Evolutionary conservation across 2,329 filamentous ascomycete genomes (phyloP), one percentile per base, ranked within the genome.

Genomic region (Decorospora gaudefroyi): DNA sequence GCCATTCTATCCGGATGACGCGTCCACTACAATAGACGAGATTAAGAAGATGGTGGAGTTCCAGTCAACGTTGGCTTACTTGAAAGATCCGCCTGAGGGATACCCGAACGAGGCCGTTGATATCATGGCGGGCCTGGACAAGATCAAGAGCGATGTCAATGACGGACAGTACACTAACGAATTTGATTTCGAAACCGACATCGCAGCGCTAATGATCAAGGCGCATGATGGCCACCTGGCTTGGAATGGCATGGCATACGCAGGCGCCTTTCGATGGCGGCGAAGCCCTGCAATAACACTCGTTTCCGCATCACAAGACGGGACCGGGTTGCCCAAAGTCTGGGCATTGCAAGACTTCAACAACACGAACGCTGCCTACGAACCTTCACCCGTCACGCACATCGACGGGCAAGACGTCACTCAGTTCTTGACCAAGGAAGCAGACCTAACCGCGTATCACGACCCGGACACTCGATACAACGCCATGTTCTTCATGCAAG

Each of bases 391-490:
- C 0, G 49, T 75, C 6, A 63, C 57, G 0, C 52, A 65, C 13
- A 73, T 75, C 35, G 59, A 73, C 25, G 72, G 67, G 1, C 51
- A 64, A 29, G 62, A 69, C 33, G 68, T 64, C 1, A 45, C 59
- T 5, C 52, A 64, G 10, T 73, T 67, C 17, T 48, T 75, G 25
- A 51, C 65, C 7, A 54, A 65, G 8, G 63, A 69, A 31, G 60
- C 69, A 11, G 31, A 53, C 2, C 28, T 57, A 21, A 64, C 49
- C n/a, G 19, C 57, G 0, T 69, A 66, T 22, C 71, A 74, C 16
- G 73, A 75, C 25, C 70, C 69, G 2, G 72, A 75, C 43, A 64
- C 70, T 0, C 59, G 68, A 12, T 75, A 68, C 43, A 74, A 75
- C 35, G 46, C 56, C 25, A 55, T 73, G 45, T 72, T 75, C 45